Evolutionary conservation across 305 asterid species (phyloP).

Genomic region (Fraxinus sp.): DNA sequence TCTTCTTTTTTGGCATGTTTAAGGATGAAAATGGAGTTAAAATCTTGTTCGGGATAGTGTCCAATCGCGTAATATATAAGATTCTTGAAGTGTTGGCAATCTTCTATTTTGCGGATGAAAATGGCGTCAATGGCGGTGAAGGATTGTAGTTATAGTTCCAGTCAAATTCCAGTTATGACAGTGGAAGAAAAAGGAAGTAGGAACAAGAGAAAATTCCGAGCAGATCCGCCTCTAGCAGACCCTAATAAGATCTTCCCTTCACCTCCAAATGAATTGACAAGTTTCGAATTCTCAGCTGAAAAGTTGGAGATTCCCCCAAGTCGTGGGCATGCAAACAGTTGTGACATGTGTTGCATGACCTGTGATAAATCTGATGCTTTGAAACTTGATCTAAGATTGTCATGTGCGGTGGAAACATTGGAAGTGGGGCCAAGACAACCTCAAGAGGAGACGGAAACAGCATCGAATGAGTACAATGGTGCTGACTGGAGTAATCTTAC

Average conservation of each 20-base stretch:
- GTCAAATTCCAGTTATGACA: conserved; percentile 62
- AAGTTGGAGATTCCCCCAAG: conserved; percentile 52
- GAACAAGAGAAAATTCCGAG: conserved; percentile 92
- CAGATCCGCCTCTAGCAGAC: conserved; percentile 76
- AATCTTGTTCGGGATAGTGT: not conserved
- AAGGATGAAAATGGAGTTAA: not conserved
- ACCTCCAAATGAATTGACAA: conserved; percentile 55
- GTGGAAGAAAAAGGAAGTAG: conserved; percentile 79
- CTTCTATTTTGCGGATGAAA: conserved; percentile 45
- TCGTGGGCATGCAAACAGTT: conserved; percentile 44
- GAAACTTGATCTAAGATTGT: conserved; percentile 80
- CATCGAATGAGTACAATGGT: conserved; percentile 47
- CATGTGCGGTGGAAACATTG: conserved; percentile 55
- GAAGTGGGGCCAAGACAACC: conserved; percentile 42
- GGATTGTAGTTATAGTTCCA: conserved; percentile 62
- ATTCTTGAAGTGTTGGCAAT: not conserved
- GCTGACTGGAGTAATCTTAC: conserved; percentile 93
- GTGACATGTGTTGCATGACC: conserved; percentile 58
- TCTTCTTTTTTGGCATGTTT: not conserved
- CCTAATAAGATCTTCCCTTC: conserved; percentile 51
- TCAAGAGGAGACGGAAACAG: conserved; percentile 52
- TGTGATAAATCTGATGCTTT: conserved; percentile 54
- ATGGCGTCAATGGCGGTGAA: conserved; percentile 78
- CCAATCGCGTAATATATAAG: not conserved
- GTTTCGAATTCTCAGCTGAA: conserved; percentile 78